Conservation (phyloP, 2,329 filamentous ascomycete genomes). For the Ophiocordyceps sinensis region DNA sequence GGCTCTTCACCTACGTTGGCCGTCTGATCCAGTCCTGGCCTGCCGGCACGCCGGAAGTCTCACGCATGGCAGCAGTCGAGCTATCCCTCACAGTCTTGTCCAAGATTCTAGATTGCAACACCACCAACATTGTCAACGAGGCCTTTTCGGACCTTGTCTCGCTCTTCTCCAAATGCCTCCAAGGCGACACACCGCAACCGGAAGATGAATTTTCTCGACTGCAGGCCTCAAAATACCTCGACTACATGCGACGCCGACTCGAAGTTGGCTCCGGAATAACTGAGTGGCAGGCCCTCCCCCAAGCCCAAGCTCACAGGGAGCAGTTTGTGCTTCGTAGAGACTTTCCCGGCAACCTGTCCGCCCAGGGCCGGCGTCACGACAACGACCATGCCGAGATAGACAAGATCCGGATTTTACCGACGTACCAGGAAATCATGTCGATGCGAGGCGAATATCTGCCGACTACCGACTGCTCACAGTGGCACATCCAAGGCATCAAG, state of each 20-base stretch:
- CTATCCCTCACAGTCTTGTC: conserved; percentile 17
- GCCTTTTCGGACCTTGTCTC: conserved; percentile 4
- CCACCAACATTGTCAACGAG: conserved; percentile 16
- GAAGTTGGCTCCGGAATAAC: conserved; percentile 11
- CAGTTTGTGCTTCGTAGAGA: conserved; percentile 16
- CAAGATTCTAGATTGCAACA: conserved; percentile 22
- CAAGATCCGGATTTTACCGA: conserved; percentile 34
- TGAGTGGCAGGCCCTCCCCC: conserved; percentile 5
- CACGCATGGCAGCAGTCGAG: conserved; percentile 10
- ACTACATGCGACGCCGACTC: conserved; percentile 16
- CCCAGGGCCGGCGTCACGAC: conserved; percentile 25
- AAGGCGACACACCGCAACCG: conserved; percentile 1
- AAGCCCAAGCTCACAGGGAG: conserved; percentile 6
- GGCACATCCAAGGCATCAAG: conserved; percentile 22
- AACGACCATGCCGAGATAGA: conserved; percentile 33
- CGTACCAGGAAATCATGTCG: conserved; percentile 29
- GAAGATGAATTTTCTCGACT: conserved; percentile 12
- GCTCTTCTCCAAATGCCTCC: conserved; percentile 9
- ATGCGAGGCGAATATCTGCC: conserved; percentile 28
- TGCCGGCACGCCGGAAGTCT: conserved; percentile 1
- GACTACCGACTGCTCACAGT: conserved; percentile 18
- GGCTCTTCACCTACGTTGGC: conserved; percentile 17
- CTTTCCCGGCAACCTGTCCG: conserved; percentile 18
- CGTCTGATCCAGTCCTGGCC: conserved; percentile 8
- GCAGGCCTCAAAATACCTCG: conserved; percentile 15